Conservation (phyloP, 2,329 filamentous ascomycete species). For the Trichothecium sympodiale region DNA sequence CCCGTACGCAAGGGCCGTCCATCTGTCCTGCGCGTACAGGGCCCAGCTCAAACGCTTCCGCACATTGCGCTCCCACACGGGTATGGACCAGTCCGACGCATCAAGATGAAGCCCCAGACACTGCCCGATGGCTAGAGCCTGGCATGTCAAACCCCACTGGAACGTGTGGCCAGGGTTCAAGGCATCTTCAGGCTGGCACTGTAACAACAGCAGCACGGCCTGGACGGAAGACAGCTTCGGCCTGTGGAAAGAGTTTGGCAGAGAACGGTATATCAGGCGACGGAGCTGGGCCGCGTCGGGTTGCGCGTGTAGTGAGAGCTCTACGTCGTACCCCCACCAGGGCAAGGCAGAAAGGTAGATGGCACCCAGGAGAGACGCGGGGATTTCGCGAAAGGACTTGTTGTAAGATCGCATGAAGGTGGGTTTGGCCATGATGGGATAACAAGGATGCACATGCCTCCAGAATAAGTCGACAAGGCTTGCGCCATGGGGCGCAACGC, state of each 20-base stretch:
- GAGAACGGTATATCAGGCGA: slow-evolving; percentile 19
- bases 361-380: slow-evolving; percentile 39
- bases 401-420: slow-evolving; percentile 41
- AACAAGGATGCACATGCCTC: slow-evolving; percentile 41
- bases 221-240: slow-evolving; percentile 31
- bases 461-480: slow-evolving; percentile 53
- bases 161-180: slow-evolving; percentile 22
- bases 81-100: slow-evolving; percentile 40
- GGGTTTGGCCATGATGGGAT: slow-evolving; percentile 41
- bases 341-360: slow-evolving; percentile 43
- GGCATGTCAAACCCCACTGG: slow-evolving; percentile 23
- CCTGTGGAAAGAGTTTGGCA: slow-evolving; percentile 22
- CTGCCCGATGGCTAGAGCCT: slow-evolving; percentile 33
- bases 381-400: slow-evolving; percentile 38
- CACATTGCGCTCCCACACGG: slow-evolving; percentile 40
- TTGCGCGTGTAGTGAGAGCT: slow-evolving; percentile 25
- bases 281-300: slow-evolving; percentile 21
- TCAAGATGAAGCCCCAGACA: slow-evolving; percentile 40
- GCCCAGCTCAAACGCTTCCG: slow-evolving; percentile 44
- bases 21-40: slow-evolving; percentile 46
- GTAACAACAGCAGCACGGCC: slow-evolving; percentile 29
- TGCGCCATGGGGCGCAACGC: slow-evolving; percentile 47
- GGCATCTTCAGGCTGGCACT: slow-evolving; percentile 20
- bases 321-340: slow-evolving; percentile 36
- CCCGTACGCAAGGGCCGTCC: slow-evolving; percentile 26